These are phyloP conservation scores for Atkinsonella texensis DNA, from an alignment of 2,329 filamentous ascomycete species.

Conservation along the genomic window DNA sequence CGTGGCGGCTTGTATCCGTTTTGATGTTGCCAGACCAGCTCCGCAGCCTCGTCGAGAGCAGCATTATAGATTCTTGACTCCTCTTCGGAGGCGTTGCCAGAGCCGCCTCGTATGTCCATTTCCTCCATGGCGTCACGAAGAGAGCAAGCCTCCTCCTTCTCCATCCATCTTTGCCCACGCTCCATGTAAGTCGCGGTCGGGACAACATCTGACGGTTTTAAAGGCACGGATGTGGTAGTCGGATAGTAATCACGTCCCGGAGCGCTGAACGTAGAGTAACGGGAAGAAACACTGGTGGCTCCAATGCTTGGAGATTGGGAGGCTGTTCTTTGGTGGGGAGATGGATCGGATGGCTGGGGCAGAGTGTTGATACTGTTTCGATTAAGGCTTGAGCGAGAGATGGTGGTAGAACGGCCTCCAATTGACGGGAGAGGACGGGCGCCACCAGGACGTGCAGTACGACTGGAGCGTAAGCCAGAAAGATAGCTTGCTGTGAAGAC, in stretches of 20 bases:
- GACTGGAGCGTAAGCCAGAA: slow-evolving; percentile 56
- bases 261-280: slow-evolving; percentile 34
- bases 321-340: slow-evolving; percentile 14
- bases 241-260: slow-evolving; percentile 42
- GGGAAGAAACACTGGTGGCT: slow-evolving; percentile 35
- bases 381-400: slow-evolving; percentile 17
- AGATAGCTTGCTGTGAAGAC: slow-evolving; percentile 51
- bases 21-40: slow-evolving; percentile 67
- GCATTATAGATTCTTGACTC: slow-evolving; percentile 57
- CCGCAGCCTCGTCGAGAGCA: slow-evolving; percentile 64
- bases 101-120: slow-evolving; percentile 44
- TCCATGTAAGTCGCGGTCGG: slow-evolving; percentile 61
- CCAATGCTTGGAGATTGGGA: slow-evolving; percentile 27
- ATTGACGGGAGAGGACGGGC: slow-evolving; percentile 48
- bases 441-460: slow-evolving; percentile 55
- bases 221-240: slow-evolving; percentile 26
- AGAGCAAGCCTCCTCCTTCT: slow-evolving; percentile 63
- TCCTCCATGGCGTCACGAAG: slow-evolving; percentile 62
- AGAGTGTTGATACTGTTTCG: slow-evolving; percentile 20
- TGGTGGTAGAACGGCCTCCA: slow-evolving; percentile 17
- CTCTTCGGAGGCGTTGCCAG: slow-evolving; percentile 25
- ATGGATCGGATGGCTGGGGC: slow-evolving; percentile 15
- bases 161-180: slow-evolving; percentile 64
- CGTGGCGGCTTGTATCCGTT: slow-evolving; percentile 36
- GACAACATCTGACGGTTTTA: slow-evolving; percentile 49